phyloP scores from a whole-genome alignment of 495 filamentous ascomycete genomes.

The Annulohypoxylon nitens region DNA sequence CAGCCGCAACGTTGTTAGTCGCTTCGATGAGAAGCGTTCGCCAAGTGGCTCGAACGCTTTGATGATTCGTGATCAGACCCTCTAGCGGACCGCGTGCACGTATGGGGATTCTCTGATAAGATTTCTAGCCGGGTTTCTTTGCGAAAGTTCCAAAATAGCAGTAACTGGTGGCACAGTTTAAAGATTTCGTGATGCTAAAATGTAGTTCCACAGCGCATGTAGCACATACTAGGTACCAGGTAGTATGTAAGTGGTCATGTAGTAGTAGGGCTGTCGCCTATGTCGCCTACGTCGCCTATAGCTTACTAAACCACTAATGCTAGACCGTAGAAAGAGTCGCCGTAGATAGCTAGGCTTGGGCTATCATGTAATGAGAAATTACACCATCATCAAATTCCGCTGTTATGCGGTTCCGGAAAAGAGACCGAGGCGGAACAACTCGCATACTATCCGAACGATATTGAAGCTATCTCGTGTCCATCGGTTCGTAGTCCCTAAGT shows the following conservation, averaged over 20 bases:
- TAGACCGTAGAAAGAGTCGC: neutral
- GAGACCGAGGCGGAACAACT: neutral
- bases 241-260: neutral
- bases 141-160: constrained; percentile 13
- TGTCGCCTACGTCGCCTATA: neutral
- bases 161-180: constrained; percentile 26
- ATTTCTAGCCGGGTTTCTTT: constrained; percentile 28
- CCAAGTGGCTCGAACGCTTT: constrained; percentile 27
- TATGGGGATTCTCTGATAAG: constrained; percentile 40
- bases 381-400: neutral
- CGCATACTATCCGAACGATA: neutral
- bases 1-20: constrained; percentile 15
- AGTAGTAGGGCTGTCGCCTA: neutral
- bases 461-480: neutral
- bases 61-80: constrained; percentile 34
- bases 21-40: neutral
- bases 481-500: neutral
- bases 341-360: neutral
- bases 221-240: neutral
- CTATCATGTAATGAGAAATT: constrained; percentile 7
- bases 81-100: constrained; percentile 43
- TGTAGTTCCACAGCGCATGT: neutral
- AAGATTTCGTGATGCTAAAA: constrained; percentile 7
- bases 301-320: neutral
- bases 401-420: neutral